Evolutionary conservation across 139 green algal genomes (phyloP).

Genomic region (Monoraphidium neglectum): DNA sequence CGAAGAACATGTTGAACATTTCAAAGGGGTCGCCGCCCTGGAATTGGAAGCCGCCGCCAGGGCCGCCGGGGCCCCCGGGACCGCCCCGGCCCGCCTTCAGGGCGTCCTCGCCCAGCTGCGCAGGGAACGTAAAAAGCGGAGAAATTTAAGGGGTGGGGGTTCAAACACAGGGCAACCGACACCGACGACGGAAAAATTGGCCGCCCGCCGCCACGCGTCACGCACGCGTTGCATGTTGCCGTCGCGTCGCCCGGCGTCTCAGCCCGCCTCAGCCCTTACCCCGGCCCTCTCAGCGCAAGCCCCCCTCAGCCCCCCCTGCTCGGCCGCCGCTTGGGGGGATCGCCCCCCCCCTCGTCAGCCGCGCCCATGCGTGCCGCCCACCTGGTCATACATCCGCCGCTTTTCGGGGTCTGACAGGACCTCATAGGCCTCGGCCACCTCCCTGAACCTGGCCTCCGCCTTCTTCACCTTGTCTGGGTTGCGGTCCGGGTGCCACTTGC

Average conservation of each 20-base stretch:
- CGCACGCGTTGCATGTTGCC: too few species aligned
- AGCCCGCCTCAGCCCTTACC: too few species aligned
- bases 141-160: neutral
- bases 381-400: slow-evolving; percentile 76
- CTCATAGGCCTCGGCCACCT: slow-evolving; percentile 75
- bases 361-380: slow-evolving; percentile 24
- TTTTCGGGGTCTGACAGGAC: slow-evolving; percentile 82
- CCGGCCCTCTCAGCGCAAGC: too few species aligned
- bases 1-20: slow-evolving; percentile 86
- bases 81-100: slow-evolving; percentile 49
- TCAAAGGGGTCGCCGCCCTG: slow-evolving; percentile 75
- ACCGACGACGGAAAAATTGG: too few species aligned
- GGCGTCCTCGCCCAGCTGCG: slow-evolving; percentile 75
- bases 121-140: neutral
- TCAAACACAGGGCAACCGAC: too few species aligned
- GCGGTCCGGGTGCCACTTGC: slow-evolving; percentile 83
- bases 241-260: too few species aligned
- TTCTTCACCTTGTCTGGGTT: slow-evolving; percentile 78
- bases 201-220: too few species aligned
- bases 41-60: slow-evolving; percentile 59
- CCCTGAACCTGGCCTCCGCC: slow-evolving; percentile 78
- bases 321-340: too few species aligned
- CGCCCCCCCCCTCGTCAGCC: neutral
- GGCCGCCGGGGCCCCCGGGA: slow-evolving; percentile 30
- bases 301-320: too few species aligned